phyloP scores from a whole-genome alignment of 129 eudicot species.

The Kitagawia praeruptora region DNA sequence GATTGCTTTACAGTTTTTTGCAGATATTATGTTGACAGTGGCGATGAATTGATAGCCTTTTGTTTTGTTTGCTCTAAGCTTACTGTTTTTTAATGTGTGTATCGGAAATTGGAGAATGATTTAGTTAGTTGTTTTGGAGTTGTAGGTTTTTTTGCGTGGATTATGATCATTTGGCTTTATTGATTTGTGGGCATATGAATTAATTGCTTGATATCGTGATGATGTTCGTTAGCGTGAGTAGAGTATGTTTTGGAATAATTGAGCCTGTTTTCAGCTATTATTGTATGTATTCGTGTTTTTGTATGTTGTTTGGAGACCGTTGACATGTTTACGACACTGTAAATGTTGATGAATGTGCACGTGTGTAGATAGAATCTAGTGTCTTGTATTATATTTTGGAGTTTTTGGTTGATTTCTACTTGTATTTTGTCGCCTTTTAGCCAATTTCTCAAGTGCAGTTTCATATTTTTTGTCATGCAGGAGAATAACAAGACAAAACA shows the following conservation, averaged over 20 bases:
- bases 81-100: not conserved
- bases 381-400: not conserved
- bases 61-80: not conserved
- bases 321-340: not conserved
- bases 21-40: not conserved
- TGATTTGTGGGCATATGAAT: not conserved
- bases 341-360: not conserved
- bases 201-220: not conserved
- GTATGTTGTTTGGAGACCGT: not conserved
- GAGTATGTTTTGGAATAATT: not conserved
- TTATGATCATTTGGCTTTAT: not conserved
- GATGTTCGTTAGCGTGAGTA: not conserved
- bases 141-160: not conserved
- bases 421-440: not conserved
- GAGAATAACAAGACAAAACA: constrained; percentile 88
- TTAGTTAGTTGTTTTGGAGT: not conserved
- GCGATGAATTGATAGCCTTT: not conserved
- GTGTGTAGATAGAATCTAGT: not conserved
- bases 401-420: not conserved
- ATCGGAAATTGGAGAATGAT: not conserved
- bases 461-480: constrained; percentile 33
- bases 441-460: not conserved
- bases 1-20: not conserved
- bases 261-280: not conserved
- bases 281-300: not conserved